phyloP scores from a whole-genome alignment of 1,284 basidiomycete genomes.

The Leccinum idahoense region DNA sequence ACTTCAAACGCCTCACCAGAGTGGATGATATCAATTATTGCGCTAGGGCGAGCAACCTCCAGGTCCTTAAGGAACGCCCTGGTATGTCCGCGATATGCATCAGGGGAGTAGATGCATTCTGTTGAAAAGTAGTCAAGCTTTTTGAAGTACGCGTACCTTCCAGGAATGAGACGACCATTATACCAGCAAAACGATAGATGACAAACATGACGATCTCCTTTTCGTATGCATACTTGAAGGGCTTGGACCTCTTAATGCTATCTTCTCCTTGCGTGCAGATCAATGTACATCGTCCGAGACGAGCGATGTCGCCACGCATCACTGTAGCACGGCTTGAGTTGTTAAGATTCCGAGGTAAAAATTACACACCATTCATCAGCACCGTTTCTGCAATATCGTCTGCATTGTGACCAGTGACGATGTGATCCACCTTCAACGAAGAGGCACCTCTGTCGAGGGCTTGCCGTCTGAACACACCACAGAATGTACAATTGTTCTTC shows the following conservation, averaged over 20 bases:
- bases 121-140: slow-evolving; percentile 99
- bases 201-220: slow-evolving; percentile 98
- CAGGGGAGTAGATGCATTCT: slow-evolving; percentile 98
- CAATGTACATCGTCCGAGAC: slow-evolving; percentile 88
- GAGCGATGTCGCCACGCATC: slow-evolving; percentile 94
- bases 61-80: slow-evolving; percentile 93
- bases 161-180: slow-evolving; percentile 6
- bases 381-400: slow-evolving; percentile 99
- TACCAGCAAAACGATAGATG: background rate
- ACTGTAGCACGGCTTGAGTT: slow-evolving; percentile 47
- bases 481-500: slow-evolving; percentile 99
- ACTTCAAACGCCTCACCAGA: slow-evolving; percentile 88
- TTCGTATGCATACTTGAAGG: slow-evolving; percentile 99
- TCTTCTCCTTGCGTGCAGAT: slow-evolving; percentile 93
- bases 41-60: slow-evolving; percentile 88
- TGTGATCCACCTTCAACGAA: slow-evolving; percentile 89
- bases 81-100: slow-evolving; percentile 96
- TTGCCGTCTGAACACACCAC: slow-evolving; percentile 94
- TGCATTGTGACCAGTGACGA: slow-evolving; percentile 98
- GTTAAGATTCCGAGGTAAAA: background rate
- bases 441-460: slow-evolving; percentile 94
- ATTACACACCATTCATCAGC: slow-evolving; percentile 90
- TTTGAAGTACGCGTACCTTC: slow-evolving; percentile 97
- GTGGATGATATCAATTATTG: slow-evolving; percentile 97
- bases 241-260: slow-evolving; percentile 94